Percentiles rank a stretch among this genome's conserved stretches.
phyloP scores from a whole-genome alignment of 108 stramenopile genomes.

The Chaetoceros tenuissimus region DNA sequence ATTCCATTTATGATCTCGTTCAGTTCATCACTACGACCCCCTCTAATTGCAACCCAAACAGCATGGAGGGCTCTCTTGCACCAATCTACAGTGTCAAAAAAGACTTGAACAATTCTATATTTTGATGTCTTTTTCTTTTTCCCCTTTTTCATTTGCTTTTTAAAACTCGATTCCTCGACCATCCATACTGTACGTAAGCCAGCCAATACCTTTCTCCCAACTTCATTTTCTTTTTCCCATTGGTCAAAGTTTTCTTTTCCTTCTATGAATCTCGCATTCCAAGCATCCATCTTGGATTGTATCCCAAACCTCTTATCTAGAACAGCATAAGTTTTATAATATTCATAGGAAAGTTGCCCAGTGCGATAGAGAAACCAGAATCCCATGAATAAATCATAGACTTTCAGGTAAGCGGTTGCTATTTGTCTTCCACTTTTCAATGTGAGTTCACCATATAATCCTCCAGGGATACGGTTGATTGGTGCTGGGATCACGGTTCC shows the following conservation, averaged over 20 bases:
- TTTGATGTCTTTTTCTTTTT: conserved; percentile 11
- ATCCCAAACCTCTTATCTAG: conserved; percentile 47
- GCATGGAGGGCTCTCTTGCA: conserved; percentile 5
- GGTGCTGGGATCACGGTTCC: neutral
- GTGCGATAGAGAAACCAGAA: conserved; percentile 60
- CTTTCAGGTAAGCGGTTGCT: conserved; percentile 17
- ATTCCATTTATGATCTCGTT: conserved; percentile 28
- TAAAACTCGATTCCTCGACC: conserved; percentile 39
- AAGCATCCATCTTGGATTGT: conserved; percentile 54
- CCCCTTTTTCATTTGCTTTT: conserved; percentile 7
- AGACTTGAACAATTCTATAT: conserved; percentile 30
- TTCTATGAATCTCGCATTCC: conserved; percentile 46
- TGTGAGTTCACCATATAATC: neutral
- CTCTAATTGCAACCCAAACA: conserved; percentile 8
- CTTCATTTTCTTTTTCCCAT: conserved; percentile 64
- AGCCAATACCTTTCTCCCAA: conserved; percentile 46
- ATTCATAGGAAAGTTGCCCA: conserved; percentile 50
- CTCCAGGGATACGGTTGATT: conserved; percentile 3
- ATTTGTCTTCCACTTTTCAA: conserved; percentile 12
- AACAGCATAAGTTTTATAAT: conserved; percentile 47
- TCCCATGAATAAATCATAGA: conserved; percentile 15
- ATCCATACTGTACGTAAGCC: conserved; percentile 46
- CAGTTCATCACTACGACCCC: conserved; percentile 13
- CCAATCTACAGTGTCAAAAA: conserved; percentile 16
- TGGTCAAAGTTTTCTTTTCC: conserved; percentile 51